Conservation (phyloP, 768 basidiomycete genomes). For the Phylloporus arenicola region DNA sequence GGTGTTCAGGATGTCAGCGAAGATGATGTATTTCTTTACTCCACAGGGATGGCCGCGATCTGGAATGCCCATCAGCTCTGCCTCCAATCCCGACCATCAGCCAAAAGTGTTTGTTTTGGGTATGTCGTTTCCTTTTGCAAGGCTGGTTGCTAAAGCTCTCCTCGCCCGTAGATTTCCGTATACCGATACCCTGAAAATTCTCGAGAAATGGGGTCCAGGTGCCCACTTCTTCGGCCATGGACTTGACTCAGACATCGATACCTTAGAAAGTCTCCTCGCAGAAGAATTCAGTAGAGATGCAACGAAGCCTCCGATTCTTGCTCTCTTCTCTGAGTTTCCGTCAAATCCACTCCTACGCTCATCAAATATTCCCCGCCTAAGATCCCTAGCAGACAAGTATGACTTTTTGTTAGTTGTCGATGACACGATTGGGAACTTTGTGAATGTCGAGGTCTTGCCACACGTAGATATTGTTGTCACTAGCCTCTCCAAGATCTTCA, state of each 20-base stretch:
- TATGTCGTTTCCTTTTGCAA: slow-evolving; percentile 33
- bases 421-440: slow-evolving; percentile 91
- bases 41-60: slow-evolving; percentile 91
- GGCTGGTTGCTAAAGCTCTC: not conserved
- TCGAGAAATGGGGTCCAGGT: slow-evolving; percentile 96
- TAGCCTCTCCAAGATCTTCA: slow-evolving; percentile 92
- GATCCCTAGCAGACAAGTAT: slow-evolving; percentile 79
- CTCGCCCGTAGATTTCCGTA: slow-evolving; percentile 72
- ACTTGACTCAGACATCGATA: slow-evolving; percentile 66
- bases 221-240: slow-evolving; percentile 86
- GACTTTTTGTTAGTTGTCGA: slow-evolving; percentile 87
- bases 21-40: slow-evolving; percentile 83
- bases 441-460: slow-evolving; percentile 85
- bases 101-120: slow-evolving; percentile 95
- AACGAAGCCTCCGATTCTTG: slow-evolving; percentile 56
- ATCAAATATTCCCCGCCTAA: slow-evolving; percentile 67
- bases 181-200: slow-evolving; percentile 88
- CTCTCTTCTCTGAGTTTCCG: slow-evolving; percentile 91
- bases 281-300: slow-evolving; percentile 35
- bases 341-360: slow-evolving; percentile 92
- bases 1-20: slow-evolving; percentile 69
- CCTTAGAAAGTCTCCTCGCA: slow-evolving; percentile 59
- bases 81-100: slow-evolving; percentile 42
- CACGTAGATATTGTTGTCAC: slow-evolving; percentile 88
- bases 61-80: slow-evolving; percentile 84